phyloP scores from a whole-genome alignment of 108 stramenopile genomes.

The Nitzschia sp. region DNA sequence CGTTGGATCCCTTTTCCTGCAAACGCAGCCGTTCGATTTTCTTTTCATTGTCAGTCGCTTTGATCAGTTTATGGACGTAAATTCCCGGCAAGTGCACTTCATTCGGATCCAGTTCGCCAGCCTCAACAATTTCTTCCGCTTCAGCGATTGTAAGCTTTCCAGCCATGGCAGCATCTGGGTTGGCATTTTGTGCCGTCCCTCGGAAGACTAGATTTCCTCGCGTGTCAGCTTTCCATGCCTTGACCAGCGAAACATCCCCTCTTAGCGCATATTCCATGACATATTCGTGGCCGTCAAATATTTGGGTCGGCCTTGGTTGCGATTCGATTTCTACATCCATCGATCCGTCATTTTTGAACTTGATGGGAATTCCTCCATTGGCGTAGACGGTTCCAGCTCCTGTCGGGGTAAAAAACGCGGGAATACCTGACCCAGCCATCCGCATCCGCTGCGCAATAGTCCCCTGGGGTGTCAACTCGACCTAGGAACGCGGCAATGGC shows the following conservation, averaged over 20 bases:
- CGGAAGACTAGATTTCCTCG: constrained; percentile 91
- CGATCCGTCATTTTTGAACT: constrained; percentile 77
- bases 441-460: constrained; percentile 85
- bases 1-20: constrained; percentile 31
- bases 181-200: constrained; percentile 88
- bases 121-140: constrained; percentile 88
- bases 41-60: constrained; percentile 80
- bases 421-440: constrained; percentile 87
- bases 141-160: constrained; percentile 85
- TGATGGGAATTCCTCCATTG: constrained; percentile 89
- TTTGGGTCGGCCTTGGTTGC: constrained; percentile 59
- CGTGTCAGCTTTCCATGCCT: constrained; percentile 89
- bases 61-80: constrained; percentile 86
- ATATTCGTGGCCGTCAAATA: constrained; percentile 84
- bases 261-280: constrained; percentile 87
- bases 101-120: constrained; percentile 85
- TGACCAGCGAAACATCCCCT: constrained; percentile 83
- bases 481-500: too few relatives aligned
- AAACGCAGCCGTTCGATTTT: constrained; percentile 81
- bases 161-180: constrained; percentile 91
- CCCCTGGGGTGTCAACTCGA: constrained; percentile 90
- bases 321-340: constrained; percentile 47
- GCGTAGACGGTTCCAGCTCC: constrained; percentile 90
- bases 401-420: constrained; percentile 92
- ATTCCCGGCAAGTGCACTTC: constrained; percentile 90